Evolutionary conservation across 1,139 yeast genomes (phyloP).

Genomic region (Wickerhamomyces sp.): DNA sequence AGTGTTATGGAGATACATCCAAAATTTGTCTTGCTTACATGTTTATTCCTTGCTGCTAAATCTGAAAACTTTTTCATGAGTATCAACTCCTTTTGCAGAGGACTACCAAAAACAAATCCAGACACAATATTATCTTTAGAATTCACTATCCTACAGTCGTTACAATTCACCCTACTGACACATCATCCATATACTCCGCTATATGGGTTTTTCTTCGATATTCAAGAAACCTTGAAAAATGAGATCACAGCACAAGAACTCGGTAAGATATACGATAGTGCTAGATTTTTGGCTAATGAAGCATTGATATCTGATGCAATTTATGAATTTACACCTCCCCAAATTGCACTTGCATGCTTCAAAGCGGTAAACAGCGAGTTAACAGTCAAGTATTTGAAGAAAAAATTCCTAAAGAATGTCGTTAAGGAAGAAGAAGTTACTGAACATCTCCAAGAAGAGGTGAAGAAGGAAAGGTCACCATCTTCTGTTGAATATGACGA

Average conservation of each 20-base stretch:
- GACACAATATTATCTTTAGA: conserved; percentile 74
- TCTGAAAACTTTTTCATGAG: conserved; percentile 72
- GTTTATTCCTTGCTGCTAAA: conserved; percentile 88
- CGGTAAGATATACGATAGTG: conserved; percentile 57
- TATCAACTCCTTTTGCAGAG: conserved; percentile 62
- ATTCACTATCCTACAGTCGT: conserved; percentile 65
- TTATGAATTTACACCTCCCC: conserved; percentile 87
- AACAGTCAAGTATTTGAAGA: conserved; percentile 58
- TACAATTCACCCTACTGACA: conserved; percentile 74
- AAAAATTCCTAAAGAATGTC: conserved; percentile 39
- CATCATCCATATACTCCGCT: conserved; percentile 87
- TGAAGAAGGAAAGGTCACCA: conserved; percentile 14
- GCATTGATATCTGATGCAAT: conserved; percentile 69
- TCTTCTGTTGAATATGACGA: conserved; percentile 30
- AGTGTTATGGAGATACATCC: conserved; percentile 89
- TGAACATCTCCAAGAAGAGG: conserved; percentile 20
- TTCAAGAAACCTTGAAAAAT: conserved; percentile 57
- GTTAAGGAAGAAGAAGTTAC: conserved; percentile 10
- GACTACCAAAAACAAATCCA: conserved; percentile 58
- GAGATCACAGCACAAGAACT: conserved; percentile 30
- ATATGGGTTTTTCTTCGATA: conserved; percentile 88
- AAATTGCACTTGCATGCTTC: conserved; percentile 85
- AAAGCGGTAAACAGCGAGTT: conserved; percentile 60
- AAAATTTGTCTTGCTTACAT: conserved; percentile 73
- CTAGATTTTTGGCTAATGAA: conserved; percentile 59